Evolutionary conservation across 345 rosid genomes (phyloP).

Genomic region (Salix dunnii): DNA sequence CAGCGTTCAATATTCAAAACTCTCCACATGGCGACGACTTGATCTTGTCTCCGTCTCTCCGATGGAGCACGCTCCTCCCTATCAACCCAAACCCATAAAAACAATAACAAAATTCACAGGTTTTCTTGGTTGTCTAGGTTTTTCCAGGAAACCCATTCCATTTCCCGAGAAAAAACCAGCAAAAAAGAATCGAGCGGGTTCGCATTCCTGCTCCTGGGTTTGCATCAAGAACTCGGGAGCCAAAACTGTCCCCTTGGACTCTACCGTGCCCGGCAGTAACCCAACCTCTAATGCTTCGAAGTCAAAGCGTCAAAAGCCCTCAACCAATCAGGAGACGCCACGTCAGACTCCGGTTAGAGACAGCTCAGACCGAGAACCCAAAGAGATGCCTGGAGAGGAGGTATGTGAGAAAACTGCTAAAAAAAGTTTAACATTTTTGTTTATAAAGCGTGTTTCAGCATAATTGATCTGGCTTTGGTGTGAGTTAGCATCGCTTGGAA

Average conservation of each 20-base stretch:
- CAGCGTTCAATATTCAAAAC: background rate
- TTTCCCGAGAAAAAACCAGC: slow-evolving; percentile 9
- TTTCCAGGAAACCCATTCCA: slow-evolving; percentile 16
- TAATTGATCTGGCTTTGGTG: background rate
- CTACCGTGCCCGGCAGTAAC: slow-evolving; percentile 15
- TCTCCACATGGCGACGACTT: background rate
- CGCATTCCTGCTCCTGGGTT: slow-evolving; percentile 28
- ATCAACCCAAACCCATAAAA: slow-evolving; percentile 11
- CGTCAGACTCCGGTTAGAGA: slow-evolving; percentile 1
- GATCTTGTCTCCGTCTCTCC: background rate
- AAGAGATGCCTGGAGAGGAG: background rate
- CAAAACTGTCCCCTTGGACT: slow-evolving; percentile 45
- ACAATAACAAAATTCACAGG: background rate
- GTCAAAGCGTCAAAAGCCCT: slow-evolving; percentile 14
- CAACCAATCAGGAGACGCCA: background rate
- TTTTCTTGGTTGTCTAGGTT: slow-evolving; percentile 49
- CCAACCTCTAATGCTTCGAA: slow-evolving; percentile 10
- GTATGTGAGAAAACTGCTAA: background rate
- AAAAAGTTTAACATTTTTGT: background rate
- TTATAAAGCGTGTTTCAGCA: background rate
- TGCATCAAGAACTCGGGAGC: slow-evolving; percentile 32
- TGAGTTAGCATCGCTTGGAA: background rate
- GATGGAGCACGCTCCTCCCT: background rate
- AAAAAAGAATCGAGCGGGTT: slow-evolving; percentile 3
- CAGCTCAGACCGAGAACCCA: background rate